Evolutionary conservation across 352 stramenopile genomes (phyloP), one percentile per base, ranked within the genome.

Genomic region (Phytophthora tubulina): DNA sequence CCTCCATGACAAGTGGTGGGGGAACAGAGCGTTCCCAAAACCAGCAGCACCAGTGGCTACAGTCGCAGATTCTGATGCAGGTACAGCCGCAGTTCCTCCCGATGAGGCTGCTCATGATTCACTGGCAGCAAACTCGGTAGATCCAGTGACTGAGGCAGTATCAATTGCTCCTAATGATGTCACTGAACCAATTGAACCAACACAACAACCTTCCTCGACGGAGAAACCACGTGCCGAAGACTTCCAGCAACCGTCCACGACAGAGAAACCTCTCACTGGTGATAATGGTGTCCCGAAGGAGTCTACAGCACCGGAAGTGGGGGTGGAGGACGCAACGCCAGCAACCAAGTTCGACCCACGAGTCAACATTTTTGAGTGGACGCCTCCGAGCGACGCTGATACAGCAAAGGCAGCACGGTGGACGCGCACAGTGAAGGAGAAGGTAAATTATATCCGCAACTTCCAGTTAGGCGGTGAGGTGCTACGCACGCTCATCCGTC

Each of bases 341-440:
- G 41, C 36, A 11, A 42, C 55, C 13, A 74, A 68, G 38, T 81
- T 79, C 42, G 53, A 81, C 50, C 70, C 70, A 10, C 46, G 46
- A 44, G 66, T 84, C 72, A 91, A 65, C 63, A 86, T 93, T 49
- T 93, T 93, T 56, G 86, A 92, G 70, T 93, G 86, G 86, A 64
- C 41, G 4, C 82, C 86, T 21, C 53, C 53, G 13, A 39, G 5
- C 21, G 13, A 35, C 9, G 50, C n/a, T 8, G 65, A 54, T 31
- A 48, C 41, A 9, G 49, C 66, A 8, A 67, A 70, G 10, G 66
- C 57, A 45, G 33, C 69, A 32, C 44, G 84, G 61, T 93, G 86
- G 86, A 75, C 66, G 27, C 63, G 48, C 10, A 62, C 58, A 3
- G 82, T 93, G 55, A 71, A 70, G 13, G 81, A 90, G 56, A 76